Conservation (phyloP, 441 rosid species). For the Bocquillonia castaneifolia region DNA sequence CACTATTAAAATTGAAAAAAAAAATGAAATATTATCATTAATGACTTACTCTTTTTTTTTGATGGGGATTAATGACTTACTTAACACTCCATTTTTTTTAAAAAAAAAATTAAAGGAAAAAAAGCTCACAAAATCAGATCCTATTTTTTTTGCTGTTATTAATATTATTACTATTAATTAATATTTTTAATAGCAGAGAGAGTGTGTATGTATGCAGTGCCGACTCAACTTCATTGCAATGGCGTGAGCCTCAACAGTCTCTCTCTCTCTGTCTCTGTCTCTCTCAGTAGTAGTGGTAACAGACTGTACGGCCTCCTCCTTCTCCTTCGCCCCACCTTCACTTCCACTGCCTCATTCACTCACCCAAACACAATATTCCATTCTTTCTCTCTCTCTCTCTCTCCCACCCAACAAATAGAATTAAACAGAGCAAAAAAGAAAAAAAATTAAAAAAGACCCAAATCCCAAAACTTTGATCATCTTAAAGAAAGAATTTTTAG, state of each 20-base stretch:
- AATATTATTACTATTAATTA: too few species aligned
- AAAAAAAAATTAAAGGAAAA: too few species aligned
- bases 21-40: not conserved
- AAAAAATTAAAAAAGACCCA: not conserved
- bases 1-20: not conserved
- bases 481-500: not conserved
- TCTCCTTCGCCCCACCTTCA: too few species aligned
- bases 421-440: too few species aligned
- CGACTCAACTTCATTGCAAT: constrained; percentile 36
- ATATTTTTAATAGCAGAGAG: not conserved
- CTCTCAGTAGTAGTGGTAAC: not conserved
- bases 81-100: too few species aligned
- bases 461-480: constrained; percentile 3
- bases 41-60: too few species aligned
- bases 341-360: not conserved
- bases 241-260: constrained; percentile 32
- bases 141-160: too few species aligned
- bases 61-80: too few species aligned
- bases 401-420: not conserved
- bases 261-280: not conserved
- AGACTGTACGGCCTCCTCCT: constrained; percentile 23
- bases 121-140: too few species aligned
- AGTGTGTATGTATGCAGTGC: constrained; percentile 21
- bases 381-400: not conserved
- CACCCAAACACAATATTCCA: constrained; percentile 4